A percentile compares a stretch with the other conserved stretches of the same genome.
These are phyloP conservation scores for Pseudonitzschia multistriata DNA, from an alignment of 108 stramenopile species.

Conservation along the genomic window DNA sequence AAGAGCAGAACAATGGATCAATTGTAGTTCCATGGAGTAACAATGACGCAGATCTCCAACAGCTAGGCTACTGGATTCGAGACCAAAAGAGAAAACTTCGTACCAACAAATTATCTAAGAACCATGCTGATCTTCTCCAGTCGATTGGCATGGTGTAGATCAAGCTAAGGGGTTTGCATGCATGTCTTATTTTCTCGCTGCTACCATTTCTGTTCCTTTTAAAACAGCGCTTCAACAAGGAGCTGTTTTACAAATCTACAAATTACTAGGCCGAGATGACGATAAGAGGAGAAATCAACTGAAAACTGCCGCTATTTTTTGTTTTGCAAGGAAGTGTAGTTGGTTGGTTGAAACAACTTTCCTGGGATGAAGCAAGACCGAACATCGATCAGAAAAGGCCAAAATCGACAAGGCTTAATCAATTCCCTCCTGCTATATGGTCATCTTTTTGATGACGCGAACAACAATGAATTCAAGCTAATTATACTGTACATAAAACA, in stretches of 20 bases:
- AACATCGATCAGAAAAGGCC: too few species aligned
- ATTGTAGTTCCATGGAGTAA: not conserved
- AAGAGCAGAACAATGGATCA: slow-evolving; percentile 5
- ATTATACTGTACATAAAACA: not conserved
- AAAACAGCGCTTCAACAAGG: not conserved
- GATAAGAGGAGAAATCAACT: too few species aligned
- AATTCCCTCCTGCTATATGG: too few species aligned
- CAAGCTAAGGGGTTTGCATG: not conserved
- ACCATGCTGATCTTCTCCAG: not conserved
- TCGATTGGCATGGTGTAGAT: not conserved
- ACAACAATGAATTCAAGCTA: not conserved
- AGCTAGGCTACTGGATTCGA: not conserved
- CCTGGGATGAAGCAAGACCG: not conserved
- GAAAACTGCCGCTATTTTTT: not conserved
- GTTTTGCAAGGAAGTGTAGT: not conserved
- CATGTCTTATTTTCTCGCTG: too few species aligned
- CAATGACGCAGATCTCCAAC: not conserved
- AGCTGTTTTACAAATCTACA: not conserved
- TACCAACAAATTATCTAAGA: not conserved
- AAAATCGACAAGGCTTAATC: too few species aligned
- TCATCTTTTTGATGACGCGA: too few species aligned
- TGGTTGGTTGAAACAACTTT: too few species aligned
- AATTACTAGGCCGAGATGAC: not conserved
- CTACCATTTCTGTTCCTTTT: too few species aligned
- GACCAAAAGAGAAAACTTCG: not conserved